These are phyloP conservation scores for Daedalea quercina DNA, from an alignment of 768 basidiomycete species.

Conservation along the genomic window DNA sequence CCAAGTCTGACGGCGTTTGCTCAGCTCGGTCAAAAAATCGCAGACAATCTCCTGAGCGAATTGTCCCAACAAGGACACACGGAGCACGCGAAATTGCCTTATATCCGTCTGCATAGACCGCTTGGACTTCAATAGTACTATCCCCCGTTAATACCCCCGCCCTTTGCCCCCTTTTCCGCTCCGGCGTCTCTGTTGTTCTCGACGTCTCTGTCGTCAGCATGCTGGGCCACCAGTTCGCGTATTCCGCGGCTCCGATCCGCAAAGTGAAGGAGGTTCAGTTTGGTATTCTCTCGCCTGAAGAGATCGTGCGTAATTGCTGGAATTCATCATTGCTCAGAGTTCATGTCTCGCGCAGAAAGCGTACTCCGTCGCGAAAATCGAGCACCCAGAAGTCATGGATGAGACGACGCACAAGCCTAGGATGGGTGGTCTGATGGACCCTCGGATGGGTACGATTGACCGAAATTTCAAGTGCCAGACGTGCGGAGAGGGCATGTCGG, in stretches of 20 bases:
- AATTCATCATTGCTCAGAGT: neutral
- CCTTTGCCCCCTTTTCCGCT: slow-evolving; percentile 6
- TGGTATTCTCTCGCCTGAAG: slow-evolving; percentile 97
- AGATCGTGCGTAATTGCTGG: slow-evolving; percentile 71
- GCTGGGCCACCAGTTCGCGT: slow-evolving; percentile 88
- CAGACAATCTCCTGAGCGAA: slow-evolving; percentile 11
- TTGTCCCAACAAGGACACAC: neutral
- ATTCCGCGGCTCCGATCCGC: slow-evolving; percentile 89
- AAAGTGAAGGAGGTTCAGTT: slow-evolving; percentile 98
- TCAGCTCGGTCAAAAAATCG: slow-evolving; percentile 18
- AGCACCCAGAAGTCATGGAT: slow-evolving; percentile 98
- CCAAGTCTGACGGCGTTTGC: slow-evolving; percentile 7
- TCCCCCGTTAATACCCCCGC: neutral
- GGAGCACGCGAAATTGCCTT: neutral
- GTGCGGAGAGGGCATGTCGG: slow-evolving; percentile 99
- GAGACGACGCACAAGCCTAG: slow-evolving; percentile 88
- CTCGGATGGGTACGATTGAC: slow-evolving; percentile 96
- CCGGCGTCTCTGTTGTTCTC: slow-evolving; percentile 13
- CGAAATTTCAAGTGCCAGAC: slow-evolving; percentile 99
- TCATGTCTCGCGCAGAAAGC: slow-evolving; percentile 71
- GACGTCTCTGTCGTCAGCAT: slow-evolving; percentile 34
- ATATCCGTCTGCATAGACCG: neutral
- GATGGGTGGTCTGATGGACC: slow-evolving; percentile 93
- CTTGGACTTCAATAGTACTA: neutral
- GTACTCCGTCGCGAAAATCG: slow-evolving; percentile 96